phyloP scores from a whole-genome alignment of 2,329 filamentous ascomycete genomes.

The Aspergillus ochraceus region DNA sequence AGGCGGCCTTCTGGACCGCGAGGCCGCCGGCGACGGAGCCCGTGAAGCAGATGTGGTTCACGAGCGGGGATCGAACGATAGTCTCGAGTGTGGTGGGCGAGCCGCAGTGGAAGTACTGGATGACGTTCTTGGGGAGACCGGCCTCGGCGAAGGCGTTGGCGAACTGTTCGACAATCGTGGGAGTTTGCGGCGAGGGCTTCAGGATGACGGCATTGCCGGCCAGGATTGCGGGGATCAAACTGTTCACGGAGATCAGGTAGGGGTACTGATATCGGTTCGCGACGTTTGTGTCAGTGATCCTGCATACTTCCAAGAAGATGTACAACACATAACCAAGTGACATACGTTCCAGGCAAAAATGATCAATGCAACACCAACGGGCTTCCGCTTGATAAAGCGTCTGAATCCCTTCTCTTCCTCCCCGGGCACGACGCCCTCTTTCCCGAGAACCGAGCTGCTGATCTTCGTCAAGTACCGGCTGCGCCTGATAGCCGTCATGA shows the following conservation, averaged over 20 bases:
- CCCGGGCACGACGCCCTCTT: constrained; percentile 62
- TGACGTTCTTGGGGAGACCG: constrained; percentile 77
- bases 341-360: constrained; percentile 96
- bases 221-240: constrained; percentile 85
- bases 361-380: constrained; percentile 82
- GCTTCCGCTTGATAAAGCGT: constrained; percentile 83
- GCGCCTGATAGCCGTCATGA: constrained; percentile 80
- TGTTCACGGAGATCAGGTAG: constrained; percentile 91
- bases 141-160: constrained; percentile 74
- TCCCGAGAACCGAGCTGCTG: constrained; percentile 69
- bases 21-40: constrained; percentile 87
- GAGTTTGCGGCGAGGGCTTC: constrained; percentile 93
- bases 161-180: constrained; percentile 84
- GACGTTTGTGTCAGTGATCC: background rate
- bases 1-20: constrained; percentile 79
- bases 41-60: constrained; percentile 87
- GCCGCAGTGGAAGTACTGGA: constrained; percentile 91
- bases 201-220: constrained; percentile 89
- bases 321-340: constrained; percentile 19
- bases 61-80: constrained; percentile 72
- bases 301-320: background rate
- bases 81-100: constrained; percentile 74
- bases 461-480: constrained; percentile 85
- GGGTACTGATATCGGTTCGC: constrained; percentile 65
- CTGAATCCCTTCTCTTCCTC: constrained; percentile 76